Base-by-base conservation (phyloP, 495 filamentous ascomycete genomes). In the Sordaria brevicollis region DNA sequence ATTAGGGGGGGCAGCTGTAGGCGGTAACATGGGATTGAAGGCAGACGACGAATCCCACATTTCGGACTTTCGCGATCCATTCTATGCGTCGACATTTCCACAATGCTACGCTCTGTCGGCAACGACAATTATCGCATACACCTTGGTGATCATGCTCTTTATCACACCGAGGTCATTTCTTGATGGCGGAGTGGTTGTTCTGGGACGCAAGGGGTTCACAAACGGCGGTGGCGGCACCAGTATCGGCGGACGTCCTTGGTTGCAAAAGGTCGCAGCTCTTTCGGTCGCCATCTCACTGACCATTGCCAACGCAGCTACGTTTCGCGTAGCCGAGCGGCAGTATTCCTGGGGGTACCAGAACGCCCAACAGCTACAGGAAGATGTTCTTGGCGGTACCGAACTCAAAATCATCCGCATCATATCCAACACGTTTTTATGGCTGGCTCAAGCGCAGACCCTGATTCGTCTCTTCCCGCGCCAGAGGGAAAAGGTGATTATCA, bases 401-500 rank as follows among this genome's bases (percentile, higher is more conserved):
- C 88, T 98, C 70, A 91, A 92, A 69, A 85, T 96, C 69, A 93
- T 96, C 66, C 90, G 93, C 70, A 87, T 97, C 70, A 91, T 99
- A 66, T 97, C 93, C 4, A 93, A 96, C 77, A 92, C 94, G 0
- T 97, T 97, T 74, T 86, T 99, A 11, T 99, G 95, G 95, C 88
- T 98, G 68, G 95, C 95, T 1, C 95, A 99, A 80, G 94, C 96
- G 0, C 95, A 99, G 78, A 99, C 95, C 0, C 82, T 99, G 65
- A 97, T 99, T 75, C 89, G 95, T 65, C 82, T 99, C 0, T 99
- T 99, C 75, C 96, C 96, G 19, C 91, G 95, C 33, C 93, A 97
- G 75, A 93, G 96, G 72, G 95, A 99, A 78, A 98, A 97, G 80
- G 88, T 98, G 25, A 91, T 97, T 76, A 99, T 99, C 81, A 98